phyloP scores from a whole-genome alignment of 441 rosid genomes.

The Erodium texanum region DNA sequence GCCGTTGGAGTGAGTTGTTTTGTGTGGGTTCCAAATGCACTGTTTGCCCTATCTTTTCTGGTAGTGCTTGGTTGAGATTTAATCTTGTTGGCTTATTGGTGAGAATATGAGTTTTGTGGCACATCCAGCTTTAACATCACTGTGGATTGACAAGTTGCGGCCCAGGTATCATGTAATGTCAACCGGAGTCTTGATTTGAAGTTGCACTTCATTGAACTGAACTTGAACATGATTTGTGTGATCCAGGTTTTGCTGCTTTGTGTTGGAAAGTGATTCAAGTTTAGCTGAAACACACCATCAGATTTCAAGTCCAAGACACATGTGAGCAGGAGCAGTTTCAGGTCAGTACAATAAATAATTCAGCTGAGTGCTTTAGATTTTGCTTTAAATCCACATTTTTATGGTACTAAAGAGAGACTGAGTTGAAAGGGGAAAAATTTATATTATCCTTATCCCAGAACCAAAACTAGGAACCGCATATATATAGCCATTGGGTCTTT shows the following conservation, averaged over 20 bases:
- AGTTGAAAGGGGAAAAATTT: not conserved
- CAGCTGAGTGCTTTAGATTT: not conserved
- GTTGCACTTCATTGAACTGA: not conserved
- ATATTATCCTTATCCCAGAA: slow-evolving; percentile 4
- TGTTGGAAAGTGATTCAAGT: not conserved
- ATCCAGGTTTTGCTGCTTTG: slow-evolving; percentile 1
- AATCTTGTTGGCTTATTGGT: slow-evolving; percentile 1
- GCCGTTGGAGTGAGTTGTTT: not conserved
- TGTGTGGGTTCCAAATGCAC: not conserved
- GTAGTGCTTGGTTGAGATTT: too few relatives aligned
- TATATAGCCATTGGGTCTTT: not conserved
- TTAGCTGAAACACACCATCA: not conserved
- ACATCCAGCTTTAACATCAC: not conserved
- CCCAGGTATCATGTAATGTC: not conserved
- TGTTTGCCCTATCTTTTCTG: not conserved
- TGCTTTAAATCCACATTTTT: not conserved
- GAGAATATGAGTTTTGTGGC: not conserved
- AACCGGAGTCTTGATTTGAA: slow-evolving; percentile 4
- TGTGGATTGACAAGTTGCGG: not conserved
- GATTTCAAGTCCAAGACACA: not conserved
- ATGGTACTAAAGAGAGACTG: not conserved
- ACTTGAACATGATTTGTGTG: not conserved
- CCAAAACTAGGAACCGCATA: slow-evolving; percentile 5
- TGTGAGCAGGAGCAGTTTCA: not conserved
- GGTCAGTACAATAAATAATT: not conserved